Evolutionary conservation across 2,329 filamentous ascomycete genomes (phyloP).

Genomic region (Colletotrichum sidae): DNA sequence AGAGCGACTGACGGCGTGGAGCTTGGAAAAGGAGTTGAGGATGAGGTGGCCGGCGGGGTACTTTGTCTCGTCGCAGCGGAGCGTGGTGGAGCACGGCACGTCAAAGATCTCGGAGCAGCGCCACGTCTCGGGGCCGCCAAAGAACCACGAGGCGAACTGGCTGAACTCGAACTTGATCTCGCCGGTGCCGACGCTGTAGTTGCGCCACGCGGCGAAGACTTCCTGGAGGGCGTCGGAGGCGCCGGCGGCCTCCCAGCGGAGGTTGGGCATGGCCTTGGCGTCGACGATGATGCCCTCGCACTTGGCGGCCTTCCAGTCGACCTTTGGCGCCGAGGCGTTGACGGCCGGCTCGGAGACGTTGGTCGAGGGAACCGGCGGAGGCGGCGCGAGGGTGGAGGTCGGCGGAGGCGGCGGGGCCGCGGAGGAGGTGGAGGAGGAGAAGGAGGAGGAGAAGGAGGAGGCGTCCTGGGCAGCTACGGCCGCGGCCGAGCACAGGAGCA

Average conservation of each 20-base stretch:
- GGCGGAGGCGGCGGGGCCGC: neutral
- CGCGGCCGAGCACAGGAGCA: too few species aligned
- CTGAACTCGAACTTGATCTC: constrained; percentile 28
- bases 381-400: too few species aligned
- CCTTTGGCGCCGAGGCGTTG: neutral
- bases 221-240: constrained; percentile 8
- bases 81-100: constrained; percentile 15
- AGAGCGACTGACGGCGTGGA: constrained; percentile 5
- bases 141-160: constrained; percentile 17
- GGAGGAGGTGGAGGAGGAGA: neutral
- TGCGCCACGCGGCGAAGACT: constrained; percentile 4
- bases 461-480: too few species aligned
- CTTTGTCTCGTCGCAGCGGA: constrained; percentile 12
- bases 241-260: constrained; percentile 19
- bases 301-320: constrained; percentile 4
- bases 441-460: too few species aligned
- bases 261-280: constrained; percentile 8
- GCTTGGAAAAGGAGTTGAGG: constrained; percentile 27
- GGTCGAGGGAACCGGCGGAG: too few species aligned
- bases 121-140: constrained; percentile 21
- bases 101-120: constrained; percentile 20
- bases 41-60: constrained; percentile 21
- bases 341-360: too few species aligned
- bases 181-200: constrained; percentile 2
- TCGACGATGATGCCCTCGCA: constrained; percentile 11